Conservation (phyloP, 2,329 filamentous ascomycete genomes). For the Clonostachys chloroleuca region DNA sequence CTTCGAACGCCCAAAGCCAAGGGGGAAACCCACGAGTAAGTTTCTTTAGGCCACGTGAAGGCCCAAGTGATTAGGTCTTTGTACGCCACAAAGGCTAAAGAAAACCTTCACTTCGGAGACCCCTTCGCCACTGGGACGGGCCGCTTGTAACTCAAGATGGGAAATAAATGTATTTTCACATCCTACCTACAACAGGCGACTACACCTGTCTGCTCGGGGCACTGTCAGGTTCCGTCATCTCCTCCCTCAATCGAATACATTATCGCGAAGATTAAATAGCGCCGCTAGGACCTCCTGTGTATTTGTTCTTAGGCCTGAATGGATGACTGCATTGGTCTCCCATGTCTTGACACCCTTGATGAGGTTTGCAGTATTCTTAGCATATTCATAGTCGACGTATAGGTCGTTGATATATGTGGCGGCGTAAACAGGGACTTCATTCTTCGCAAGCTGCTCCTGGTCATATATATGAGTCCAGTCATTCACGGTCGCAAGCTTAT, state of each 20-base stretch:
- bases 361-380: constrained; percentile 66
- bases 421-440: constrained; percentile 82
- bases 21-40: too few relatives aligned
- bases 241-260: constrained; percentile 44
- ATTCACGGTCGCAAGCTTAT: constrained; percentile 62
- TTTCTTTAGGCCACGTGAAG: too few relatives aligned
- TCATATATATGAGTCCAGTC: constrained; percentile 80
- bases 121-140: too few relatives aligned
- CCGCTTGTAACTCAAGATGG: too few relatives aligned
- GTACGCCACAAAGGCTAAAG: too few relatives aligned
- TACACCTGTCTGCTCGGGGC: too few relatives aligned
- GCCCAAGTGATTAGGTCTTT: too few relatives aligned
- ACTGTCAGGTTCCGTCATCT: too few relatives aligned
- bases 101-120: too few relatives aligned
- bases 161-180: too few relatives aligned
- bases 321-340: constrained; percentile 83
- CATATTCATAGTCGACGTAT: constrained; percentile 80
- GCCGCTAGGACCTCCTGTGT: constrained; percentile 72
- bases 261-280: constrained; percentile 73
- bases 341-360: constrained; percentile 77
- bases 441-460: constrained; percentile 66
- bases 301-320: constrained; percentile 73
- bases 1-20: too few relatives aligned
- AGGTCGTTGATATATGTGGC: constrained; percentile 83
- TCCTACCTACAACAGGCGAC: too few relatives aligned